These are phyloP conservation scores for Lentinula edodes DNA, from an alignment of 768 basidiomycete species.

Conservation along the genomic window DNA sequence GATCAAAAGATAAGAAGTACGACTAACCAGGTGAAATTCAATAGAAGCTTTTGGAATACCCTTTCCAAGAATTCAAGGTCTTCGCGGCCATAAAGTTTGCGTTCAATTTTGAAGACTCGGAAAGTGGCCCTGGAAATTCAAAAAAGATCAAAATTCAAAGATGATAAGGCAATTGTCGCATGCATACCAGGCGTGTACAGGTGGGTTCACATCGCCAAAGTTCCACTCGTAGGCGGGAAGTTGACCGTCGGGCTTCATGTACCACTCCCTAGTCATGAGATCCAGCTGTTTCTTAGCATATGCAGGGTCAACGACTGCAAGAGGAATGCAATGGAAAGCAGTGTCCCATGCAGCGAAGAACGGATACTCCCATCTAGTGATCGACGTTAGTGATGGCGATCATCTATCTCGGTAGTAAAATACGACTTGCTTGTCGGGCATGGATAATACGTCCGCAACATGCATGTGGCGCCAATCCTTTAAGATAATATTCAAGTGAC, in stretches of 20 bases:
- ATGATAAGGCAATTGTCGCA: neutral
- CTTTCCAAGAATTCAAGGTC: slow-evolving; percentile 92
- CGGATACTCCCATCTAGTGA: slow-evolving; percentile 88
- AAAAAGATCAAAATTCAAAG: neutral
- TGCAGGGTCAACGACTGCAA: slow-evolving; percentile 90
- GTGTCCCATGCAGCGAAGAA: slow-evolving; percentile 99
- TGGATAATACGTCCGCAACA: slow-evolving; percentile 92
- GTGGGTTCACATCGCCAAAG: slow-evolving; percentile 96
- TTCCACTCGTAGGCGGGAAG: slow-evolving; percentile 99
- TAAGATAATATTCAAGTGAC: neutral
- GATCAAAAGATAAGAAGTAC: neutral
- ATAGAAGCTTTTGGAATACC: slow-evolving; percentile 94
- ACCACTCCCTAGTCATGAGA: slow-evolving; percentile 96
- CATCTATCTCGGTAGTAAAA: neutral
- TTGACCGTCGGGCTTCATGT: slow-evolving; percentile 98
- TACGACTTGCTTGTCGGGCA: slow-evolving; percentile 91
- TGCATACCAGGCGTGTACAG: slow-evolving; percentile 91
- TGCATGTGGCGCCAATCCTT: slow-evolving; percentile 97
- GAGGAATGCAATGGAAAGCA: slow-evolving; percentile 98
- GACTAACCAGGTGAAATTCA: slow-evolving; percentile 92
- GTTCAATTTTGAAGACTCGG: slow-evolving; percentile 98
- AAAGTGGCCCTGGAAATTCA: slow-evolving; percentile 75
- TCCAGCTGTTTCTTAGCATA: slow-evolving; percentile 99
- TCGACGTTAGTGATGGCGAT: slow-evolving; percentile 5
- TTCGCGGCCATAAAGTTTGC: slow-evolving; percentile 88